Evolutionary conservation across 176 grass and related monocot species (phyloP).

Genomic region (Guadua angustifolia): DNA sequence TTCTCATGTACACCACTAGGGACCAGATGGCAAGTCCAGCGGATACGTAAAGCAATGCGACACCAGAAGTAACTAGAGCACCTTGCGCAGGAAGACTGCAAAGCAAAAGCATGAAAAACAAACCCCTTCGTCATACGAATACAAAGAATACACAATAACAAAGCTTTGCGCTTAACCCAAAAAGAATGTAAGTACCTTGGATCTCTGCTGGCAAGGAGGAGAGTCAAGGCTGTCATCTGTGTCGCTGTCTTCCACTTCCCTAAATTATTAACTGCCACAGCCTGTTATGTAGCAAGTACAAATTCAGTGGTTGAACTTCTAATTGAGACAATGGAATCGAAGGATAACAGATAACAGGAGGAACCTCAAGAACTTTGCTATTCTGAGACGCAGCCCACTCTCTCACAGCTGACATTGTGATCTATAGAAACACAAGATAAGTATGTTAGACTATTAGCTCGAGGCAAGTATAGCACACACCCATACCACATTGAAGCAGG

Average conservation of each 20-base stretch:
- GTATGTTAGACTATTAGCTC: neutral
- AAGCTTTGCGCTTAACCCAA: neutral
- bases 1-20: conserved; percentile 91
- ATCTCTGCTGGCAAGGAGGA: conserved; percentile 87
- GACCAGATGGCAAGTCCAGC: conserved; percentile 93
- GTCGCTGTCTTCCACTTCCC: conserved; percentile 97
- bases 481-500: neutral
- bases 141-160: neutral
- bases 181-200: conserved; percentile 54
- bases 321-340: conserved; percentile 24
- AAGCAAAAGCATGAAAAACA: conserved; percentile 2
- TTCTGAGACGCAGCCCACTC: conserved; percentile 98
- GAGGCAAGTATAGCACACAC: conserved; percentile 29
- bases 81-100: conserved; percentile 62
- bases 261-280: conserved; percentile 91
- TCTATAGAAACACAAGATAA: conserved; percentile 56
- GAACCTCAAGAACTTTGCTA: conserved; percentile 90
- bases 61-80: conserved; percentile 58
- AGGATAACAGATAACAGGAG: conserved; percentile 33
- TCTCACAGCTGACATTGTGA: conserved; percentile 98
- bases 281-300: conserved; percentile 56
- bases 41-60: conserved; percentile 81
- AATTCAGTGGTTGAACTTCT: conserved; percentile 33
- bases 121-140: neutral
- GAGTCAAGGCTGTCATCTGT: conserved; percentile 84